phyloP scores from a whole-genome alignment of 768 basidiomycete species.

The Inosperma sp. region DNA sequence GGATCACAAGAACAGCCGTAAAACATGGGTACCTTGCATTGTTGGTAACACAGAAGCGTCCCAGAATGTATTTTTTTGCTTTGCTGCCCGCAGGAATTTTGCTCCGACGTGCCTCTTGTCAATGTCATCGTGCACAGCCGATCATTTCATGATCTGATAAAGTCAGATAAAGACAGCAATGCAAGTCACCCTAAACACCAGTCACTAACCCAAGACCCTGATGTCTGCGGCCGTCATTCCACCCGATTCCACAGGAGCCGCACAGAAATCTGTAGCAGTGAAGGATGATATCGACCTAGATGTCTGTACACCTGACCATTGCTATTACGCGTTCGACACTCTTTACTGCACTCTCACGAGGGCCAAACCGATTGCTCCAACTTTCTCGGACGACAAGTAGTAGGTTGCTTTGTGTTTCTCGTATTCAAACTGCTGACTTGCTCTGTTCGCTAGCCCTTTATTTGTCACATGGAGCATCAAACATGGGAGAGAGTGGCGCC shows the following conservation, averaged over 20 bases:
- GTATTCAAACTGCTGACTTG: conserved; percentile 8
- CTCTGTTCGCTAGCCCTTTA: conserved; percentile 61
- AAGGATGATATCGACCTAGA: conserved; percentile 26
- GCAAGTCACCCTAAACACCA: no score
- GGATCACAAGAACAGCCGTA: no score
- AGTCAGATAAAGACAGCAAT: no score
- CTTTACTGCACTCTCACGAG: conserved; percentile 71
- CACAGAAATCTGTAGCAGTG: conserved; percentile 19
- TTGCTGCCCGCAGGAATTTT: no score
- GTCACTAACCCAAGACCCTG: background rate
- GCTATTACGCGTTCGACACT: conserved; percentile 77
- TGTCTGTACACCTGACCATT: conserved; percentile 68
- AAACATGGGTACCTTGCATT: no score
- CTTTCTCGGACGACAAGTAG: conserved; percentile 75
- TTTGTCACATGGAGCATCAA: conserved; percentile 96
- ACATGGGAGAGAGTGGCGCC: conserved; percentile 52
- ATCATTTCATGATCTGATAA: no score
- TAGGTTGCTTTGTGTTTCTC: conserved; percentile 35
- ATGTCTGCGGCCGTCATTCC: conserved; percentile 53
- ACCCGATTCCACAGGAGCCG: conserved; percentile 39
- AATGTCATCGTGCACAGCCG: no score
- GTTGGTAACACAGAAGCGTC: no score
- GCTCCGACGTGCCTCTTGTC: no score
- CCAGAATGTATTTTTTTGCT: no score
- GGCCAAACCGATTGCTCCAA: conserved; percentile 51